Base-by-base conservation (phyloP, 2,329 filamentous ascomycete genomes). In the Fusarium phyllophilum region DNA sequence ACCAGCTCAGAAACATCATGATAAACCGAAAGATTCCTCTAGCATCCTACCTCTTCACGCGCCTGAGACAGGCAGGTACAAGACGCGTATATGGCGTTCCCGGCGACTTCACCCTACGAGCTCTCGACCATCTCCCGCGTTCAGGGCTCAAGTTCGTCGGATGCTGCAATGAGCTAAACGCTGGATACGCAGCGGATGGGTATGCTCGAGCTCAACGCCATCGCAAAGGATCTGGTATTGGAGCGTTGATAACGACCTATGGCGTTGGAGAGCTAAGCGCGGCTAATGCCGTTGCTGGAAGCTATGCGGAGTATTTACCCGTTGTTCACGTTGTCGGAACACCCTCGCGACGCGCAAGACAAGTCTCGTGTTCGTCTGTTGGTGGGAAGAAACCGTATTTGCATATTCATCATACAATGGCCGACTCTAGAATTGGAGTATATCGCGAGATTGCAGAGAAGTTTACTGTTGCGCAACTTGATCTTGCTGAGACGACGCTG, bases 131-230 rank as follows among this genome's bases (percentile, higher is more conserved):
- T 17, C 36, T 72, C 3, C 57, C 45, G 1, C 34, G 14, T 2
- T 44, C 56, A 10, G 62, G 68, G 7, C 24, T 72, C 5, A 29
- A 58, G 8, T 68, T 71, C 14, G 51, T 68, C 4, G 69, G 69
- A 13, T 63, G 64, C 46, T 71, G 68, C 36, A 72, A 72, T 8
- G 69, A 72, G 22, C 24, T 72, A 0, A 72, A 72, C 6, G 68
- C 69, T 4, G 69, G 56, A 2, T 72, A 72, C 15, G 69, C 68
- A 13, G 69, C 69, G 14, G 69, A 72, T 17, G 68, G 68, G 2
- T 72, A 72, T 22, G 68, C 68, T 4, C 56, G 68, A 10, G 51
- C 57, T 3, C 51, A 58, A 2, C 67, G 67, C 8, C 58, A 62
- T 31, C n/a, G 15, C 0, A 34, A 34, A 2, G 49, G 31, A 20